phyloP scores from a whole-genome alignment of 805 yeast species.

The Tetrapisispora namnaoensis region DNA sequence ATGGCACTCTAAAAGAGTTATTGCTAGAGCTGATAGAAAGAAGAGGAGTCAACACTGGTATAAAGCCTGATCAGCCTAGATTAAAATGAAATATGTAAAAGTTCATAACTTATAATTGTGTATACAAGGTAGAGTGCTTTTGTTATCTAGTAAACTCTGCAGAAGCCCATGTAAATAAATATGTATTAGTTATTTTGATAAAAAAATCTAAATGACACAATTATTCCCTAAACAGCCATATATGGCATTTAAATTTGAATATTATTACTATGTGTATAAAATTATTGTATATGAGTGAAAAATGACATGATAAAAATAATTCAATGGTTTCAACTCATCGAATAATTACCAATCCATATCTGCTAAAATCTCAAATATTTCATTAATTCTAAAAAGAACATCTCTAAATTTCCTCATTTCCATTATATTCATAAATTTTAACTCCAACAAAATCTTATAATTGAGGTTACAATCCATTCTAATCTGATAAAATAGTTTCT shows the following conservation, averaged over 20 bases:
- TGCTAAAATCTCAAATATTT: slow-evolving; percentile 23
- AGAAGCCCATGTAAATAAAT: background rate
- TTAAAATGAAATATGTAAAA: background rate
- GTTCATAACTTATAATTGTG: background rate
- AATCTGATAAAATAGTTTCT: slow-evolving; percentile 9
- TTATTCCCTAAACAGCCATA: background rate
- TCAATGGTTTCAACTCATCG: too few species aligned
- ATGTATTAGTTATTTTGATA: too few species aligned
- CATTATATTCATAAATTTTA: slow-evolving; percentile 9
- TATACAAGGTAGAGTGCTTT: background rate
- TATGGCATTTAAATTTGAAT: background rate
- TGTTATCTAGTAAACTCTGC: background rate
- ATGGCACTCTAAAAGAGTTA: slow-evolving; percentile 41
- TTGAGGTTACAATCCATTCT: slow-evolving; percentile 13
- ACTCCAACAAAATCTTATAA: slow-evolving; percentile 14
- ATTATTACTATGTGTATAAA: background rate
- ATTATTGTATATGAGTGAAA: too few species aligned
- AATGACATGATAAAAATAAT: too few species aligned
- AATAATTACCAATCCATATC: slow-evolving; percentile 15
- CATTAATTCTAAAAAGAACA: slow-evolving; percentile 20
- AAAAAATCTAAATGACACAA: too few species aligned
- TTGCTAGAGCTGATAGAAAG: slow-evolving; percentile 46
- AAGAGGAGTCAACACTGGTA: slow-evolving; percentile 58
- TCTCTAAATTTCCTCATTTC: slow-evolving; percentile 18
- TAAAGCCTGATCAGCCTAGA: slow-evolving; percentile 29